Conservation (phyloP, 495 filamentous ascomycete species). For the Umbilicaria muhlenbergii region DNA sequence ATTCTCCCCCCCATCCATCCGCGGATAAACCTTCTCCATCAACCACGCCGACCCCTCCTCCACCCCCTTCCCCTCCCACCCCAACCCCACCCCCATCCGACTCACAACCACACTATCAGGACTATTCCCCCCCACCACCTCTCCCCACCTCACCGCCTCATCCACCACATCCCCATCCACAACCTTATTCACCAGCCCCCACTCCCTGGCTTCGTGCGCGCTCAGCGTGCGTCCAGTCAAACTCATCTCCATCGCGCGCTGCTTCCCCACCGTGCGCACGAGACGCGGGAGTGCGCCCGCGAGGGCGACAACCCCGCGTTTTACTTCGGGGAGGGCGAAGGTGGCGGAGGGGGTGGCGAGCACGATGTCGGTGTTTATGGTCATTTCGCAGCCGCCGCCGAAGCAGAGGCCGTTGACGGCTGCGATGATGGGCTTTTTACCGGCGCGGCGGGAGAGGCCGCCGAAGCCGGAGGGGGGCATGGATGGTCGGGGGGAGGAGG, state of each 20-base stretch:
- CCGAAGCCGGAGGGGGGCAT: constrained; percentile 16
- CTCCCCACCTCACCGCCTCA: constrained; percentile 37
- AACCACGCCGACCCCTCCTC: constrained; percentile 45
- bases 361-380: constrained; percentile 54
- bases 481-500: neutral
- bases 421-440: constrained; percentile 44
- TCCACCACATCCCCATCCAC: constrained; percentile 29
- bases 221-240: constrained; percentile 42
- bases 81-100: constrained; percentile 47
- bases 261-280: constrained; percentile 47
- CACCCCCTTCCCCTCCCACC: constrained; percentile 50
- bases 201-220: constrained; percentile 43
- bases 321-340: constrained; percentile 54
- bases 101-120: constrained; percentile 57
- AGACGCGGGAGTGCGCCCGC: constrained; percentile 59
- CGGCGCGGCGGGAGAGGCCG: constrained; percentile 14
- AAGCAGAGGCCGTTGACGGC: constrained; percentile 64
- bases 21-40: constrained; percentile 39
- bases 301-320: constrained; percentile 51
- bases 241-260: constrained; percentile 57
- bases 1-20: constrained; percentile 52
- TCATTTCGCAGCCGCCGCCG: constrained; percentile 62
- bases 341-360: constrained; percentile 36
- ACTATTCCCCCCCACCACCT: constrained; percentile 41
- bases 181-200: constrained; percentile 60